Evolutionary conservation across 208 protist genomes (phyloP).

Genomic region (Angomonas ambiguus): DNA sequence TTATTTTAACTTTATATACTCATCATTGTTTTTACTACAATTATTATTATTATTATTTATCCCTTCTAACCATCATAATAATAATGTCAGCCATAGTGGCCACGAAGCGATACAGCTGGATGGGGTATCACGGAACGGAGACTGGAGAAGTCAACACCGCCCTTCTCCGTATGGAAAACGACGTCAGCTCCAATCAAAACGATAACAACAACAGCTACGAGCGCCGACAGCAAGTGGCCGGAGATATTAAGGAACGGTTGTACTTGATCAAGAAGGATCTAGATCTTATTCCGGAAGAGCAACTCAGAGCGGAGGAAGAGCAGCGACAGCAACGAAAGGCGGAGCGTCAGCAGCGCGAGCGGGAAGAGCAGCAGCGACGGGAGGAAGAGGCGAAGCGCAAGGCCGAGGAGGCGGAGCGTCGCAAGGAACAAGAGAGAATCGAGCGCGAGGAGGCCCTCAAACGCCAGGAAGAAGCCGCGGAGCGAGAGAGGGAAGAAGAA

Average conservation of each 20-base stretch:
- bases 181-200: neutral
- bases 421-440: constrained; percentile 21
- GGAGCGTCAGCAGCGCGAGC: constrained; percentile 14
- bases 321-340: constrained; percentile 22
- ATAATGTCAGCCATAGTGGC: constrained; percentile 45
- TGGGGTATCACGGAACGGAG: constrained; percentile 80
- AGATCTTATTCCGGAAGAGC: constrained; percentile 64
- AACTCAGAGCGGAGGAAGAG: constrained; percentile 42
- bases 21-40: neutral
- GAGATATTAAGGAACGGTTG: constrained; percentile 57
- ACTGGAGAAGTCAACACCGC: constrained; percentile 39
- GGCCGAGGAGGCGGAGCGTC: constrained; percentile 16
- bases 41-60: neutral
- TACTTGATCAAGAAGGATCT: constrained; percentile 76
- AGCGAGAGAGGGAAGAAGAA: constrained; percentile 10
- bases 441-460: constrained; percentile 26
- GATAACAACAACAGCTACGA: constrained; percentile 54
- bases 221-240: constrained; percentile 51
- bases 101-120: constrained; percentile 85
- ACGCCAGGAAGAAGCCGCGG: constrained; percentile 24
- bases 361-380: constrained; percentile 14
- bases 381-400: constrained; percentile 9
- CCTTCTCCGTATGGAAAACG: constrained; percentile 34
- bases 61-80: neutral
- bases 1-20: neutral